phyloP scores from a whole-genome alignment of 768 basidiomycete species.

The Suillus decipiens region DNA sequence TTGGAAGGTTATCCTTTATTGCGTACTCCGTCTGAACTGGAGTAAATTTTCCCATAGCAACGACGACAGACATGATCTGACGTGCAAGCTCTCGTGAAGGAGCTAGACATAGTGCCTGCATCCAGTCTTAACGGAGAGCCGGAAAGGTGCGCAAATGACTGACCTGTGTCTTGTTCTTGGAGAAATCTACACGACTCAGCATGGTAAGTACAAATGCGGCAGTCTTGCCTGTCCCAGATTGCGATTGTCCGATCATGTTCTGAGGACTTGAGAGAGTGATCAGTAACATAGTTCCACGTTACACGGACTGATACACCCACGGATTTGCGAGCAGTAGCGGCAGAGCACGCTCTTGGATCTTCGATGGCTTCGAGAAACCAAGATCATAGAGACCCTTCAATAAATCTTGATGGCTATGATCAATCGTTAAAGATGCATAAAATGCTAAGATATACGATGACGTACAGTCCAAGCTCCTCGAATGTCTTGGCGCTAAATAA shows the following conservation, averaged over 20 bases:
- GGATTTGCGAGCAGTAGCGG: constrained; percentile 89
- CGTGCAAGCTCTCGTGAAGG: constrained; percentile 96
- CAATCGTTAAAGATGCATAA: neutral
- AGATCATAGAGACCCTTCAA: constrained; percentile 93
- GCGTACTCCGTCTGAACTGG: constrained; percentile 92
- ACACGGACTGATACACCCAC: constrained; percentile 45
- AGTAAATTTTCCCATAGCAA: constrained; percentile 94
- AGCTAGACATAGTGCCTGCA: constrained; percentile 92
- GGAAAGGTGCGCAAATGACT: constrained; percentile 15
- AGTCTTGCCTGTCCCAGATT: constrained; percentile 98
- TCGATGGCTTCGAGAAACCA: constrained; percentile 97
- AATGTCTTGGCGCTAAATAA: constrained; percentile 92
- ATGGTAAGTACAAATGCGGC: constrained; percentile 98
- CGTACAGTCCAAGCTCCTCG: constrained; percentile 93
- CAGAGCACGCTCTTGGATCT: constrained; percentile 96
- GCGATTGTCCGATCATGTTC: constrained; percentile 99
- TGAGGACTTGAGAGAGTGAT: constrained; percentile 66
- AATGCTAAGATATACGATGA: constrained; percentile 16
- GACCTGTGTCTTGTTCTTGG: constrained; percentile 82
- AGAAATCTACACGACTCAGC: constrained; percentile 91
- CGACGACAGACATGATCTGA: constrained; percentile 95
- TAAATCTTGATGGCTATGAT: constrained; percentile 73
- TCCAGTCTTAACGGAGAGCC: constrained; percentile 10
- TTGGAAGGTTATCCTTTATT: constrained; percentile 84
- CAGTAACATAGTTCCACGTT: constrained; percentile 9